Evolutionary conservation across 2,329 filamentous ascomycete species (phyloP), one percentile per base, ranked within the genome.

Genomic region (Exophiala sp.): DNA sequence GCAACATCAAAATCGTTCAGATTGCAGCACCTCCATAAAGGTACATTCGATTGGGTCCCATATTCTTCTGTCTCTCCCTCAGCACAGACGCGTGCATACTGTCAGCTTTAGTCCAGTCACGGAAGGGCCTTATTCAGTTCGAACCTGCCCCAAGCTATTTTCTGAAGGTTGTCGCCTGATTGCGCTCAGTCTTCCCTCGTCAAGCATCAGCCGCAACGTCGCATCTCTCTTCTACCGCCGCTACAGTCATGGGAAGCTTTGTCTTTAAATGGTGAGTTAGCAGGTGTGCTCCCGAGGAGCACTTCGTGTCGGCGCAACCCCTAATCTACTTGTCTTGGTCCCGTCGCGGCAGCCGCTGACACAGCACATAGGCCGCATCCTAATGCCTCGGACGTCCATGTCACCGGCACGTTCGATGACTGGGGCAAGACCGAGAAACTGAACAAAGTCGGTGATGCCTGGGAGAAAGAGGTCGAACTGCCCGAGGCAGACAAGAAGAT

Each of bases 401-500:
- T 97, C 62, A 97, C 91, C 34, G 93, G 93, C 66, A 91, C 87
- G 57, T 97, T 97, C 67, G 91, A 97, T 72, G 79, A 88, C 73
- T 98, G 93, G 93, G 78, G 79, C 60, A 91, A 93, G 76, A 88
- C 82, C 49, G 80, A 91, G 68, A 80, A 86, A 73, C 79, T 98
- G 50, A 82, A 89, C 41, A 88, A 88, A 72, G 77, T 81, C 34
- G 85, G 79, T 65, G 75, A 81, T 42, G 67, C 68, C 57, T 95
- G 94, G 69, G 77, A 85, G 70, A 95, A 95, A 76, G 80, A 81
- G 27, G 88, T 98, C 53, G 73, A 80, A 46, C 76, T 97, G 27
- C 75, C 84, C 43, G 73, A 80, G 48, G 71, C 74, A 13, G 72
- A 74, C 42, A 74, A 83, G 57, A 95, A 93, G 73, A 84, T 95